Percentiles rank a stretch among this genome's conserved stretches.
These are phyloP conservation scores for Tetrahymena thermophila DNA, from an alignment of 73 alveolate species.

Conservation along the genomic window DNA sequence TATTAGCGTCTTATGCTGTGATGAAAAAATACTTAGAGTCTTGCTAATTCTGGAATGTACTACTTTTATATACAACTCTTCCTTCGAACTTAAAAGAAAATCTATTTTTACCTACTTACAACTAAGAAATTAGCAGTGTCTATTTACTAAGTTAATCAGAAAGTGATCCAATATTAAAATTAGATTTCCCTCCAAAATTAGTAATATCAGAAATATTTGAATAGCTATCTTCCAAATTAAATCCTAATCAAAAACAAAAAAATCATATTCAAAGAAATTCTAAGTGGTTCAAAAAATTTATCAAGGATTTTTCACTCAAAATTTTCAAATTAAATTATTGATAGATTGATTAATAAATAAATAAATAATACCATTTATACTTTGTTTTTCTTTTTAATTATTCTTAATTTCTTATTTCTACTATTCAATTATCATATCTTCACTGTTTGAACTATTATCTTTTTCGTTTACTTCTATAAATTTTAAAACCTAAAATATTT, in stretches of 20 bases:
- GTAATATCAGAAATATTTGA: background rate
- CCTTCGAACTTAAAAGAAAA: background rate
- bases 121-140: background rate
- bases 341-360: no score
- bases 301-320: no score
- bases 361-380: background rate
- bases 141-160: background rate
- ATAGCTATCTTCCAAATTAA: background rate
- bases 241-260: background rate
- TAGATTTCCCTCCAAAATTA: background rate
- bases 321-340: no score
- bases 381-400: background rate
- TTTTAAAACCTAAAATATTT: background rate
- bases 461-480: background rate
- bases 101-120: background rate
- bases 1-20: background rate
- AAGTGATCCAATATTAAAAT: background rate
- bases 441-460: background rate
- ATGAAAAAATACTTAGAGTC: background rate
- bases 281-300: background rate
- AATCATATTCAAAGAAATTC: background rate
- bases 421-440: background rate
- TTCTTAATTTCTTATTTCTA: background rate
- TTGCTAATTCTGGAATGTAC: background rate
- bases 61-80: background rate